Percentiles rank a stretch among this genome's conserved stretches.
Evolutionary conservation across 2,329 filamentous ascomycete genomes (phyloP).

Genomic region (Penicillium sp.): DNA sequence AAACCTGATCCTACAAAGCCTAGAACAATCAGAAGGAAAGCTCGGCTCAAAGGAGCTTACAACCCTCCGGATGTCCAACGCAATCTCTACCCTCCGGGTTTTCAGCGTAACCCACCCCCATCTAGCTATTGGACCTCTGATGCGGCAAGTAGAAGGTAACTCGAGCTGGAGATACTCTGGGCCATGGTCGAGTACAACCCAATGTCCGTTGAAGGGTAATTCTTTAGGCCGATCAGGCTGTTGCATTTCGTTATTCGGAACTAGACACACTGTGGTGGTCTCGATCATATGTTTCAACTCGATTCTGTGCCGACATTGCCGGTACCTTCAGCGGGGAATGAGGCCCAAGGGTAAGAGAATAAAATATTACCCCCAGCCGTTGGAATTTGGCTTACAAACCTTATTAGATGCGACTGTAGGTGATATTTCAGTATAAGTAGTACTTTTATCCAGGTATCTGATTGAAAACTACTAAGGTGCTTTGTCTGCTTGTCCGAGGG

Average conservation of each 20-base stretch:
- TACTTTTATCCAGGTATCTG: background rate
- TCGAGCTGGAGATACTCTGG: background rate
- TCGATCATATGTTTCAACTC: background rate
- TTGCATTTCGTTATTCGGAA: background rate
- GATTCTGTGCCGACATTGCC: background rate
- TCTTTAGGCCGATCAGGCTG: background rate
- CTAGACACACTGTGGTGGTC: background rate
- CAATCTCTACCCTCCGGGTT: background rate
- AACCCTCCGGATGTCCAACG: background rate
- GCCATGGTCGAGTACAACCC: background rate
- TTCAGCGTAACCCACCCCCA: background rate
- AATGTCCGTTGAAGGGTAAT: background rate
- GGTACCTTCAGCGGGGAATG: background rate
- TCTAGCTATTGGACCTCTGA: background rate
- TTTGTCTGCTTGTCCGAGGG: too few relatives aligned
- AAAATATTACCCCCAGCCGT: too few relatives aligned
- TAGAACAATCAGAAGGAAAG: background rate
- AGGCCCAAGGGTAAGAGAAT: background rate
- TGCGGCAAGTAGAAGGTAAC: background rate
- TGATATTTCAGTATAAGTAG: background rate
- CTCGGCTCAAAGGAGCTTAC: background rate
- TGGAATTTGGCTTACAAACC: background rate
- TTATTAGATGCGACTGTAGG: background rate
- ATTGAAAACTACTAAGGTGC: background rate
- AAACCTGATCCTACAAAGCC: background rate